A percentile compares a stretch with the other conserved stretches of the same genome.
phyloP scores from a whole-genome alignment of 2,329 filamentous ascomycete genomes.

The Epichloe sp. region DNA sequence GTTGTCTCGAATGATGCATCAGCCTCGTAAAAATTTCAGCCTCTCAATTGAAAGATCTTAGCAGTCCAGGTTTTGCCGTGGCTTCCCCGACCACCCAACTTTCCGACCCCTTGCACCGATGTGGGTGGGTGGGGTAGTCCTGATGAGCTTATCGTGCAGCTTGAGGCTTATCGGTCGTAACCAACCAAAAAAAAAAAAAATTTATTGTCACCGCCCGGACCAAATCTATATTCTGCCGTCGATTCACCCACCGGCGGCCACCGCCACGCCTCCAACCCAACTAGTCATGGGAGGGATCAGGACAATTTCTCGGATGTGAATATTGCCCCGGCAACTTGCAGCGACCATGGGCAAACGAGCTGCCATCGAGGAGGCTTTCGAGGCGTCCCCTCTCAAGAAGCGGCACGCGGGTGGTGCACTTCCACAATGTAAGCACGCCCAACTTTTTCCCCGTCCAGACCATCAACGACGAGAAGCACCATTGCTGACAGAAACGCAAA shows the following conservation, averaged over 20 bases:
- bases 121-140: neutral
- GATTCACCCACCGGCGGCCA: neutral
- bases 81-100: slow-evolving; percentile 13
- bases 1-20: neutral
- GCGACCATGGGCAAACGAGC: slow-evolving; percentile 21
- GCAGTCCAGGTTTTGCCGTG: slow-evolving; percentile 15
- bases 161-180: slow-evolving; percentile 9
- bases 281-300: neutral
- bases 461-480: neutral
- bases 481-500: neutral
- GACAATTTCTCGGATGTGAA: neutral
- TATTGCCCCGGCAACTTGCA: neutral
- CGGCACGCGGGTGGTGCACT: slow-evolving; percentile 9
- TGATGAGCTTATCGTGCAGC: neutral
- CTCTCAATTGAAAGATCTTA: slow-evolving; percentile 11
- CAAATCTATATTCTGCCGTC: slow-evolving; percentile 19
- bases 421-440: slow-evolving; percentile 12
- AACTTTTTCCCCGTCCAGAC: neutral
- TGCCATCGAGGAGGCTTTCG: slow-evolving; percentile 13
- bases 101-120: neutral
- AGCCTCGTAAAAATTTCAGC: slow-evolving; percentile 19
- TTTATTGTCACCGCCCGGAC: slow-evolving; percentile 19
- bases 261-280: no score
- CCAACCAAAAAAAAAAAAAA: slow-evolving; percentile 16
- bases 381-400: slow-evolving; percentile 16